Conservation (phyloP, 345 rosid genomes). For the Citrus sinensis region DVS_A1.0 CM039162.1:30843001-30843500, state of each 20-base stretch:
- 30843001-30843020: not conserved
- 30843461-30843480: not conserved
- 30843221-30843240: too few relatives aligned
- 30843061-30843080: not conserved
- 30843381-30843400: conserved; percentile 8
- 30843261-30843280: too few relatives aligned
- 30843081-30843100: not conserved
- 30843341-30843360: conserved; percentile 12
- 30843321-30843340: not conserved
- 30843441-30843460: not conserved
- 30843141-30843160: conserved; percentile 16
- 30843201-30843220: too few relatives aligned
- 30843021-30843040: too few relatives aligned
- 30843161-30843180: not conserved
- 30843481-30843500: not conserved
- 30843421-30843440: not conserved
- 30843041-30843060: conserved; percentile 23
- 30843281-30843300: too few relatives aligned
- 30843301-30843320: not conserved
- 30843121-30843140: conserved; percentile 15
- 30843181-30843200: too few relatives aligned
- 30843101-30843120: conserved; percentile 20
- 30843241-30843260: not conserved
- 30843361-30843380: not conserved
- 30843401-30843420: not conserved